Base-by-base conservation (phyloP, 169 alveolate species). In the Eimeria sp. region DNA sequence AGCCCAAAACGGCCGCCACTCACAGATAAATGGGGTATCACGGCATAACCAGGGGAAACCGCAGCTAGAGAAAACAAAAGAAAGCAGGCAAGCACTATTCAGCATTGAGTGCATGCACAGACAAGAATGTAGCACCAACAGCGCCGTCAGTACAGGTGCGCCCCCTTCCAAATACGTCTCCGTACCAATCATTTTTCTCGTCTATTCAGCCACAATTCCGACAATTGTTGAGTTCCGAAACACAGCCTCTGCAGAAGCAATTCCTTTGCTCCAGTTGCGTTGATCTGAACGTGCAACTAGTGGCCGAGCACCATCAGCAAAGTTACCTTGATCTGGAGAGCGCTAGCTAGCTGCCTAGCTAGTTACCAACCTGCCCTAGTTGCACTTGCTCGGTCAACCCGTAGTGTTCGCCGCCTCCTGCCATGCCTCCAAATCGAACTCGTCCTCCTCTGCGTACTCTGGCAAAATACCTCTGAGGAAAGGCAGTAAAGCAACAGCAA, bases 371-470 rank as follows among this genome's bases (percentile, higher is more conserved):
- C 45, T 49, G n/a, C 51, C 83, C 83, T 0, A 49, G 47, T 45
- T n/a, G 89, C 13, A 40, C 40, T 43, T 75, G 58, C 43, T 27
- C 5, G 49, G 9, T 70, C 78, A 70, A 13, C 78, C 22, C 75
- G 58, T 51, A 9, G 63, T 51, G 73, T 57, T 57, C 4, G 57
- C 73, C 4, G 90, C 90, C 72, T 82, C 90, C 72, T 54, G 90
- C 90, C 90, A 82, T 5, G 90, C 90, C 90, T 82, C 90, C 54
- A 54, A n/a, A 51, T 82, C 90, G 18, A 82, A 51, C 75, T 82
- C 90, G 75, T 82, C 90, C 34, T 82, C 90, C 27, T 82, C 90
- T 57, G 90, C 90, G 54, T 82, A 82, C 90, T 82, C 90, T 14
- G 90, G 90, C 75, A 82, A 82, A 51, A 82, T 82, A 34, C 90